Evolutionary conservation across 371 early-diverging fungal species (phyloP), one percentile per base, ranked within the genome.

Genomic region (Mucor sp.): DNA sequence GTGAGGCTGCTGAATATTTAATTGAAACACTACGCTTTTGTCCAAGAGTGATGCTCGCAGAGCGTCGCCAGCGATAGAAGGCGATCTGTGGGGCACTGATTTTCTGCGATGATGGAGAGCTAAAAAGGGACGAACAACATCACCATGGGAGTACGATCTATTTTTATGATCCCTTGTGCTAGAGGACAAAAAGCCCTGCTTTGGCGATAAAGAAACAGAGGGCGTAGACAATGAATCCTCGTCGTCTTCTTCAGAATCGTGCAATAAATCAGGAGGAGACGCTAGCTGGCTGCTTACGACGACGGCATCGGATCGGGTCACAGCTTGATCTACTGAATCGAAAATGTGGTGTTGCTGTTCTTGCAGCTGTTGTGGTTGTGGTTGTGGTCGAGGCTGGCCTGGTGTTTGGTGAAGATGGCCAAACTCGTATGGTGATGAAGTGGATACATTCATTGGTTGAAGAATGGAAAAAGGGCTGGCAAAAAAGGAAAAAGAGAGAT

Each of bases 221-320:
- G 66, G 66, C 19, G 69, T 64, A 4, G 69, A 64, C 21, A 65
- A 37, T 41, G 62, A 43, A 56, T 72, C 64, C 23, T 65, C 68
- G 28, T 65, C 62, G 32, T 71, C 69, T n/a, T 60, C 65, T 41
- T 62, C 69, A 39, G 50, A 17, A 44, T 53, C 53, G 35, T 63
- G 68, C 27, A 64, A 39, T 30, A 63, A 44, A 37, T 63, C 63
- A 55, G 63, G 63, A 63, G 63, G 62, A 44, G 64, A 63, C 15
- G 19, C 32, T 35, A 39, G 39, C 35, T 58, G 58, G 35, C n/a
- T 56, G 23, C 3, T 27, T 8, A 17, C 32, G 25, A 25, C 50
- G n/a, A 50, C 50, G 32, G 56, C 32, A 56, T 56, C 56, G 56
- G 56, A 56, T 28, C 56, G 56, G 56, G 56, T 32, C 30, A 56